These are phyloP conservation scores for Neodidymelliopsis sp. DNA, from an alignment of 2,329 filamentous ascomycete genomes.

Conservation along the genomic window DNA sequence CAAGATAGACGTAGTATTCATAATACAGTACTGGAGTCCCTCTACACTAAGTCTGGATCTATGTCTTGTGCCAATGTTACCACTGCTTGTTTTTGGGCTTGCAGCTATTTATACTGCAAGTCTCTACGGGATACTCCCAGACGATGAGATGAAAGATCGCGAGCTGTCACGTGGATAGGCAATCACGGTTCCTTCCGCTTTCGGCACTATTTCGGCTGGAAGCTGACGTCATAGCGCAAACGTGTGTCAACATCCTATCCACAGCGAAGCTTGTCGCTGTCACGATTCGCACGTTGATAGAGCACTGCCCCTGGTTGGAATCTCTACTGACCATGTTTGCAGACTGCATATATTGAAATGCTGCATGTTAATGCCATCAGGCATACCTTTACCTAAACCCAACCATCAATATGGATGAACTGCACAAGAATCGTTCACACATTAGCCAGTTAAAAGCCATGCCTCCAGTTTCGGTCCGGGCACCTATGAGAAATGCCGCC, in stretches of 20 bases:
- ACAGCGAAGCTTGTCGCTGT: slow-evolving; percentile 5
- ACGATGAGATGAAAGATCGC: no score
- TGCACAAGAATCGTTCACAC: not conserved
- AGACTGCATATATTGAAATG: slow-evolving; percentile 1
- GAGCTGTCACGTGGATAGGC: not conserved
- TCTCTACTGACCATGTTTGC: not conserved
- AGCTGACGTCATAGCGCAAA: slow-evolving; percentile 3
- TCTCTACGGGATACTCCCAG: no score
- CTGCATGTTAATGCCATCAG: not conserved
- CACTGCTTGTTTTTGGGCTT: no score
- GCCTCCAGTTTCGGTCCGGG: not conserved
- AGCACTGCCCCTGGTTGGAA: not conserved
- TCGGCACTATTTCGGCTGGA: not conserved
- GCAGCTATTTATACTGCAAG: no score
- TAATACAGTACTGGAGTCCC: no score
- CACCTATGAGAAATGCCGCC: slow-evolving; percentile 9
- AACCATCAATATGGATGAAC: not conserved
- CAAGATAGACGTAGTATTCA: no score
- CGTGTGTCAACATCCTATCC: slow-evolving; percentile 6
- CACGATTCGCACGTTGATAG: not conserved
- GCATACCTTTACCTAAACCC: not conserved
- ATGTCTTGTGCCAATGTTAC: no score
- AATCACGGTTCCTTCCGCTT: slow-evolving; percentile 15
- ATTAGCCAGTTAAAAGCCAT: not conserved
- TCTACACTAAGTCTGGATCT: no score